Evolutionary conservation across 2,329 filamentous ascomycete genomes (phyloP).

Genomic region (Pestalotiopsis sp.): DNA sequence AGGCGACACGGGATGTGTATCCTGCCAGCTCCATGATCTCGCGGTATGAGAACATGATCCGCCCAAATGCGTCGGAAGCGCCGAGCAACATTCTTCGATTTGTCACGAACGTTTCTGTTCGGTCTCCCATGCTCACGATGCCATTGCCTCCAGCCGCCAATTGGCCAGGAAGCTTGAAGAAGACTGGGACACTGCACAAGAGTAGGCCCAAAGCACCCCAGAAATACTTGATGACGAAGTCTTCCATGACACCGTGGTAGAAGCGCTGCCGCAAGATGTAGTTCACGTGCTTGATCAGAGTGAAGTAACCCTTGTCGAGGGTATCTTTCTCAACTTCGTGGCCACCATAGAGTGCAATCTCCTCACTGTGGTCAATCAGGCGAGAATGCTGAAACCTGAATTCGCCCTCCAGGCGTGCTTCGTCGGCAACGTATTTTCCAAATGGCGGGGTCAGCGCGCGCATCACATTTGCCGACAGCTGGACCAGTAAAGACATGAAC

Average conservation of each 20-base stretch:
- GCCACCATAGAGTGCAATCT: constrained; percentile 88
- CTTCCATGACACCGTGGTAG: constrained; percentile 99
- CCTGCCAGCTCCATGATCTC: constrained; percentile 96
- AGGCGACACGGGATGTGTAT: constrained; percentile 90
- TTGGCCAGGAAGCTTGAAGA: constrained; percentile 85
- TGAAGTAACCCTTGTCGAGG: constrained; percentile 97
- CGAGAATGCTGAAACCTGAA: constrained; percentile 95
- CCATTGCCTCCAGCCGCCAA: constrained; percentile 40
- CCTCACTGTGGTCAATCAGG: constrained; percentile 94
- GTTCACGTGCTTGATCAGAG: constrained; percentile 98
- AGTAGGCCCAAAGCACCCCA: constrained; percentile 93
- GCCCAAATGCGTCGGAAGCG: constrained; percentile 92
- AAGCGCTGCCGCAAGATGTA: constrained; percentile 87
- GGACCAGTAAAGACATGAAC: constrained; percentile 92
- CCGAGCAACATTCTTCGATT: constrained; percentile 90
- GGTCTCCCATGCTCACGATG: constrained; percentile 66
- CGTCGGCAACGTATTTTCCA: constrained; percentile 95
- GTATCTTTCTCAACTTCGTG: constrained; percentile 96
- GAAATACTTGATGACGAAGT: constrained; percentile 99
- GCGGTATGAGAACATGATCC: constrained; percentile 97
- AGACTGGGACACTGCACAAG: constrained; percentile 93
- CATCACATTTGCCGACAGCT: constrained; percentile 92
- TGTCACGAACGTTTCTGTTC: constrained; percentile 82
- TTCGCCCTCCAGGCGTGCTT: constrained; percentile 91
- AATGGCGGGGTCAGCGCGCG: constrained; percentile 93